Base-by-base conservation (phyloP, 768 basidiomycete species). In the Sarcodon sp. region DNA sequence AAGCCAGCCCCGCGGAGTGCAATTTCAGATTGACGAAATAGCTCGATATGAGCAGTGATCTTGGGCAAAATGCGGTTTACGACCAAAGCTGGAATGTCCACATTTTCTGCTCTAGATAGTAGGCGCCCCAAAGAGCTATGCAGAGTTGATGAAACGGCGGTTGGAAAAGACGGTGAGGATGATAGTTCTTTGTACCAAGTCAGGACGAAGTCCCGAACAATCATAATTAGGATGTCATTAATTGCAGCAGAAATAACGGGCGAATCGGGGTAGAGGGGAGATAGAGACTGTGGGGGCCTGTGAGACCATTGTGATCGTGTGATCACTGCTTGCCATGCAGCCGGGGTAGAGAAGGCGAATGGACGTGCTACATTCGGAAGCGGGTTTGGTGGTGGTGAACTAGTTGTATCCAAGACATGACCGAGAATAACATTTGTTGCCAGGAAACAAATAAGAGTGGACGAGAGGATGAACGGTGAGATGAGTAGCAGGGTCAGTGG, bases 281-380 rank as follows among this genome's bases (percentile, higher is more conserved):
- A 72, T 15, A 84, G 69, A n/a, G 77, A 68, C 57, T 80, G 79
- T 0, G 83, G 78, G 3, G 79, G 66, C 49, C 71, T 77, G 54
- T 83, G 78, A 3, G 87, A 87, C 92, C 91, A 94, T 62, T 85
- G 80, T n/a, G 87, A 87, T 33, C 91, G 79, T 41, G 78, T 90
- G 45, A 87, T 70, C 43, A 89, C 85, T 0, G 83, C 90, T 58
- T 92, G 87, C 92, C 92, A 96, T 33, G 91, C 92, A 49, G 92
- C 89, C 21, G 90, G 88, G 3, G 90, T 90, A 4, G 89, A 88
- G 68, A 96, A 94, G 3, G 78, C 75, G 44, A 92, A 71, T 0
- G 87, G 87, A 34, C 79, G 76, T 13, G 87, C 80, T 0, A 82
- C 78, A 49, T 68, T 65, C 8, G 65, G 63, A n/a, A 81, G 66